Evolutionary conservation across 305 asterid species (phyloP).

Genomic region (Fraxinus dipetala): DNA sequence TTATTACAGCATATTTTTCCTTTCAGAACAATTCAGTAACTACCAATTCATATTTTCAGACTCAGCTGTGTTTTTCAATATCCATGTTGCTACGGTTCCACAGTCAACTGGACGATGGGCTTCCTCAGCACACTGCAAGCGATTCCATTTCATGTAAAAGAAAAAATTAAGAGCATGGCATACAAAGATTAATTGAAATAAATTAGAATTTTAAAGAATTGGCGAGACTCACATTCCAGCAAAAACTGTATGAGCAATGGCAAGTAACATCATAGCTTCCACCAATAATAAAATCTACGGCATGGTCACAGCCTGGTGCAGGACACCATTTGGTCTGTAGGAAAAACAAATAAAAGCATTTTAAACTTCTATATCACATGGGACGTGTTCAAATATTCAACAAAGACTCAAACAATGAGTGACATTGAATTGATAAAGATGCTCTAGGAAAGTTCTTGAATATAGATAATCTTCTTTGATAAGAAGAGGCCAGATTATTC

Average conservation of each 20-base stretch:
- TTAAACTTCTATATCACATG: slow-evolving; percentile 15
- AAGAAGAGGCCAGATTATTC: slow-evolving; percentile 5
- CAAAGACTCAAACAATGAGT: slow-evolving; percentile 15
- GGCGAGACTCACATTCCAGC: slow-evolving; percentile 80
- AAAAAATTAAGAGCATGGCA: not conserved
- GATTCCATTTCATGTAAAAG: slow-evolving; percentile 12
- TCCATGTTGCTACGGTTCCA: slow-evolving; percentile 91
- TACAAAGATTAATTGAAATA: not conserved
- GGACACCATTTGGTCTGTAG: slow-evolving; percentile 94
- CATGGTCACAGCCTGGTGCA: slow-evolving; percentile 92
- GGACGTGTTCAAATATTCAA: slow-evolving; percentile 15
- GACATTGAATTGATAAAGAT: not conserved
- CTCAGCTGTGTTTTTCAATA: slow-evolving; percentile 86
- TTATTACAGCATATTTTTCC: not conserved
- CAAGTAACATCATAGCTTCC: slow-evolving; percentile 86
- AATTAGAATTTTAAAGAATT: slow-evolving; percentile 6
- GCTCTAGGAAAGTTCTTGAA: not conserved
- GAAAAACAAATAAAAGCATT: slow-evolving; percentile 18
- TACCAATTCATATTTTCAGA: slow-evolving; percentile 98
- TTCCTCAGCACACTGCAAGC: slow-evolving; percentile 81
- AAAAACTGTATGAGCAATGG: slow-evolving; percentile 72
- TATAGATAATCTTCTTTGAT: slow-evolving; percentile 1
- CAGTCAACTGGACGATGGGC: slow-evolving; percentile 98
- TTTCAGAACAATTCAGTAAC: not conserved
- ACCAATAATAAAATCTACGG: slow-evolving; percentile 79